These are phyloP conservation scores for Monilinia polystroma DNA, from an alignment of 2,329 filamentous ascomycete genomes.

Conservation along the genomic window DNA sequence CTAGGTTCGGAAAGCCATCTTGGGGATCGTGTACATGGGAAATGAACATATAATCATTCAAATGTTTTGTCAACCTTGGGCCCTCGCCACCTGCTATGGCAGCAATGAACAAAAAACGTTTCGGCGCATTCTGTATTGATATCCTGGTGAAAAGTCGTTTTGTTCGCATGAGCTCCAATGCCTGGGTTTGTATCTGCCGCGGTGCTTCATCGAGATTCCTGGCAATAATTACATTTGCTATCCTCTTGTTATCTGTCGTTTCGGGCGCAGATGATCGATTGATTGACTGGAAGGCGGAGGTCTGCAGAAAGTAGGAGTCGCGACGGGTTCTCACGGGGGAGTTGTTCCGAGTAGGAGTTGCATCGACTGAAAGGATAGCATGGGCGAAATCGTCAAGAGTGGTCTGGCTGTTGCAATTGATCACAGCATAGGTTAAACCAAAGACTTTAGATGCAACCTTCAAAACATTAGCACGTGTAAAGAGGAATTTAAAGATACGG, in stretches of 20 bases:
- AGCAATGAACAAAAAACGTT: slow-evolving; percentile 76
- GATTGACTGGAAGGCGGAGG: slow-evolving; percentile 35
- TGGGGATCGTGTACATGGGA: slow-evolving; percentile 77
- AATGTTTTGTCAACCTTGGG: slow-evolving; percentile 53
- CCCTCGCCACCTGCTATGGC: slow-evolving; percentile 57
- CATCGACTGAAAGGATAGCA: slow-evolving; percentile 50
- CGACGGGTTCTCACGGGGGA: slow-evolving; percentile 37
- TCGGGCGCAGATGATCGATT: slow-evolving; percentile 39
- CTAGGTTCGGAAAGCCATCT: slow-evolving; percentile 73
- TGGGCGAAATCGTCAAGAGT: slow-evolving; percentile 79
- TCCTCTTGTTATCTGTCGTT: slow-evolving; percentile 51
- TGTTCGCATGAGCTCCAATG: slow-evolving; percentile 72
- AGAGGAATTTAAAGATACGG: not conserved
- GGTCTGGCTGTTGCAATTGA: slow-evolving; percentile 71
- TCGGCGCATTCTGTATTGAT: slow-evolving; percentile 70
- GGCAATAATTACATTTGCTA: slow-evolving; percentile 81
- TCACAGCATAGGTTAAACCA: slow-evolving; percentile 64
- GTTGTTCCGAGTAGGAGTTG: slow-evolving; percentile 30
- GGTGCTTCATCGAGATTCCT: slow-evolving; percentile 73
- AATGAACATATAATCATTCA: slow-evolving; percentile 84
- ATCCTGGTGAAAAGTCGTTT: slow-evolving; percentile 75
- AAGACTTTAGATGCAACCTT: slow-evolving; percentile 71
- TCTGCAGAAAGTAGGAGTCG: slow-evolving; percentile 40
- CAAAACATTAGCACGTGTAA: not conserved
- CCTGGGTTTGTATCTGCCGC: slow-evolving; percentile 80